Conservation (phyloP, 73 alveolate species). For the Breviolum minutum region DNA sequence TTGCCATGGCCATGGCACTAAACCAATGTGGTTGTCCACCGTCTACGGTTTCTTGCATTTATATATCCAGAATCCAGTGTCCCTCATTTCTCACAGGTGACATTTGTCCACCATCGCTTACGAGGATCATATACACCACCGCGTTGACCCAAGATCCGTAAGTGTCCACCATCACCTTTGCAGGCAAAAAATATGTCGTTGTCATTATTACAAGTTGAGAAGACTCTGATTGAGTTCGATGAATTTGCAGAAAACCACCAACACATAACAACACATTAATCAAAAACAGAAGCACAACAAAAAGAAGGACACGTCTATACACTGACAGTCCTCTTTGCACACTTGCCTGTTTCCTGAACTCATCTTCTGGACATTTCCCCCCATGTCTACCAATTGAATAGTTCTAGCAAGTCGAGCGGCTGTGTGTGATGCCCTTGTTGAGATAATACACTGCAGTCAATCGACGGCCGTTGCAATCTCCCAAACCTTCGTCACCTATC, state of each 20-base stretch:
- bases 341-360: not conserved
- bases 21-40: too few relatives aligned
- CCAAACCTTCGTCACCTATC: conserved; percentile 47
- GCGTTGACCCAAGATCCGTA: conserved; percentile 72
- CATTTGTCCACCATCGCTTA: not conserved
- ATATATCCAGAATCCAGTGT: too few relatives aligned
- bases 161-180: conserved; percentile 80
- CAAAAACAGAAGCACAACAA: not conserved
- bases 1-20: too few relatives aligned
- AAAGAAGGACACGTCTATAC: not conserved
- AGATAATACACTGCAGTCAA: conserved; percentile 60
- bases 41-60: too few relatives aligned
- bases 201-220: too few relatives aligned
- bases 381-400: not conserved
- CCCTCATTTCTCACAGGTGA: too few relatives aligned
- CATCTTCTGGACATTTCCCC: not conserved
- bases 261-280: not conserved
- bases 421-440: conserved; percentile 25
- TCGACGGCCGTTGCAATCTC: conserved; percentile 90
- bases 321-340: not conserved
- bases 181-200: too few relatives aligned
- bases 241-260: not conserved
- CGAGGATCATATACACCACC: conserved; percentile 43
- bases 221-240: too few relatives aligned
- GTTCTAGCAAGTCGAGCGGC: not conserved